Base-by-base conservation (phyloP, 331 rosid species). In the Dryas integrifolia region DNA sequence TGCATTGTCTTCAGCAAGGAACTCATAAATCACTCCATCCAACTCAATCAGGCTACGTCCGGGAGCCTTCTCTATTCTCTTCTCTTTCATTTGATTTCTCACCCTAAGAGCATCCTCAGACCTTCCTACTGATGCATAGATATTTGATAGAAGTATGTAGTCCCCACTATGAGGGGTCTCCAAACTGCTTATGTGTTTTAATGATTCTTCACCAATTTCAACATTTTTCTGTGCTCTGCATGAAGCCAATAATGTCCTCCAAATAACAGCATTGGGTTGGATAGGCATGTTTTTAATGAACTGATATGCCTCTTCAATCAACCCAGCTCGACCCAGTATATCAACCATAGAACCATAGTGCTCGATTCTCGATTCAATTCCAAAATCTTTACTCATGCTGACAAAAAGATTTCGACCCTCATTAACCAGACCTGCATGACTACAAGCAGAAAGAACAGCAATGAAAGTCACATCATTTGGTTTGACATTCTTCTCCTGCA, bases 301-400 rank as follows among this genome's bases (percentile, higher is more conserved):
- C 77, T 83, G 73, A 76, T 69, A 77, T 26, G 91, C 91, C 70
- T 86, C 91, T 46, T 81, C 83, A 39, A 85, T 79, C 72, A 83
- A 77, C 58, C 91, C 88, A 26, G 89, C 87, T 45, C 86, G 85
- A 46, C 94, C 94, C 65, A 84, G 84, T 73, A 86, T 74, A 74
- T 88, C 93, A 46, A 88, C 93, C 90, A 88, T 86, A 60, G 89
- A 86, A 64, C 93, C 93, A 49, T 84, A 86, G 70, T 88, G 90
- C 78, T 86, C 90, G 4, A 84, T 84, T 71, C 88, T 79, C 9
- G 85, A 86, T 69, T 81, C 86, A 21, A 88, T 88, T 30, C 79
- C 63, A 7, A 76, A 82, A 60, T 84, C 88, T 57, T 40, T 79
- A 62, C 74, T 84, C 89, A 88, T 86, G 67, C 84, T 79, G 58